A percentile compares a stretch with the other conserved stretches of the same genome.
phyloP scores from a whole-genome alignment of 1,284 basidiomycete genomes.

The Ustilago xerochloae region DNA sequence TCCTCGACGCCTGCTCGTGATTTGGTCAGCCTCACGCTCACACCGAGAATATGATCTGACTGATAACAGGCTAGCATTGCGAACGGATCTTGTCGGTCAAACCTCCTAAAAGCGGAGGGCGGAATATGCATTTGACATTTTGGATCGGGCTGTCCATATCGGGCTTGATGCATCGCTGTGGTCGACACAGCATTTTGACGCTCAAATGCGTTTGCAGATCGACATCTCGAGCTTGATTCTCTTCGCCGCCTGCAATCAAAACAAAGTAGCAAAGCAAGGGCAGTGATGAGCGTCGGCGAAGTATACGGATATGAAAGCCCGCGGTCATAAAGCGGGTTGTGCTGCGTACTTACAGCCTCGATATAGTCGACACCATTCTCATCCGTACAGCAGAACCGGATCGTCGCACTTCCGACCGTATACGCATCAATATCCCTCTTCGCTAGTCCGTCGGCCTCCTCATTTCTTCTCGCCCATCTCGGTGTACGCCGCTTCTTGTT shows the following conservation, averaged over 20 bases:
- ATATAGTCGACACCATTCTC: slow-evolving; percentile 12
- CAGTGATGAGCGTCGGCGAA: neutral
- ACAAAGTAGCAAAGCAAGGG: neutral
- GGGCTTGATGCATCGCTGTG: neutral
- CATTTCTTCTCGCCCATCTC: neutral
- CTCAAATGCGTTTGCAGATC: slow-evolving; percentile 25
- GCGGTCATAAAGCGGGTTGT: neutral
- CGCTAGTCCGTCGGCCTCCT: too few species aligned
- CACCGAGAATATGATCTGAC: neutral
- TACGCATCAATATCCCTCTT: slow-evolving; percentile 37
- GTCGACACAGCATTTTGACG: neutral
- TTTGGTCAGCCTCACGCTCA: neutral
- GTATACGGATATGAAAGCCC: neutral
- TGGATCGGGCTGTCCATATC: neutral
- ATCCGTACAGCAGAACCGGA: slow-evolving; percentile 26
- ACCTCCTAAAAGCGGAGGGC: too few species aligned
- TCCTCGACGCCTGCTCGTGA: neutral
- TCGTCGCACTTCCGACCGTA: slow-evolving; percentile 21
- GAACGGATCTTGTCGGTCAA: neutral
- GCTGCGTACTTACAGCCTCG: neutral
- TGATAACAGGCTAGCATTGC: neutral
- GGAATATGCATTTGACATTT: too few species aligned
- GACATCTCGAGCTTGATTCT: slow-evolving; percentile 32
- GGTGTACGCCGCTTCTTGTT: neutral
- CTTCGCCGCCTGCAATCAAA: slow-evolving; percentile 7